Conservation (phyloP, 2,329 filamentous ascomycete species). For the Xylaria digitata region DNA sequence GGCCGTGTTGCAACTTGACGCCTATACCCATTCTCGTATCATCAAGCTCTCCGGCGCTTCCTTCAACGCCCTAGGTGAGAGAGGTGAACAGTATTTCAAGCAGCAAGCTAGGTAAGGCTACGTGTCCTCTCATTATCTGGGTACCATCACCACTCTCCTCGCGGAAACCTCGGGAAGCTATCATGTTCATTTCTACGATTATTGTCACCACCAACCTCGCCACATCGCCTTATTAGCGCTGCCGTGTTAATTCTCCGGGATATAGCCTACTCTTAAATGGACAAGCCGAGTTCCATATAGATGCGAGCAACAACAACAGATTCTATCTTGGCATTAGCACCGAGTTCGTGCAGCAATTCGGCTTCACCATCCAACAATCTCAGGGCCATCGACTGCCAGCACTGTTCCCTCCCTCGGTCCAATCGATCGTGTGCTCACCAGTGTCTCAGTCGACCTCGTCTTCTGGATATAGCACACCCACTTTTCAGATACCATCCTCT, state of each 20-base stretch:
- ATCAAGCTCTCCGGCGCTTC: not conserved
- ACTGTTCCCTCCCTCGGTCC: not conserved
- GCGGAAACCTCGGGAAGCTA: too few relatives aligned
- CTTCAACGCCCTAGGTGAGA: not conserved
- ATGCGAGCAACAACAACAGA: not conserved
- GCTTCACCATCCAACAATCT: not conserved
- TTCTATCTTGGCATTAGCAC: not conserved
- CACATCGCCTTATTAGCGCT: too few relatives aligned
- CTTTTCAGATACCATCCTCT: too few relatives aligned
- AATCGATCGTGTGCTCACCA: not conserved
- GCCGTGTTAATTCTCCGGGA: not conserved
- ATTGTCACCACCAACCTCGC: too few relatives aligned
- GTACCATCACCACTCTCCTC: too few relatives aligned
- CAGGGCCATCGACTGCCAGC: not conserved
- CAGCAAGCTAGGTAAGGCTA: slow-evolving; percentile 4
- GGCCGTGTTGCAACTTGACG: not conserved
- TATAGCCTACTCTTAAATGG: not conserved
- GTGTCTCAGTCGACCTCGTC: too few relatives aligned
- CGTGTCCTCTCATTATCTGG: too few relatives aligned
- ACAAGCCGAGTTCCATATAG: not conserved
- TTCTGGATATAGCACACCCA: not conserved
- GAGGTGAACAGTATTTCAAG: not conserved
- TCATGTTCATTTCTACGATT: not conserved
- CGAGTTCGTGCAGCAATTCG: not conserved
- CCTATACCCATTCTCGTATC: not conserved